These are phyloP conservation scores for Cyberlindnera samutprakarnensis DNA, from an alignment of 805 yeast genomes.

Conservation along the genomic window DNA sequence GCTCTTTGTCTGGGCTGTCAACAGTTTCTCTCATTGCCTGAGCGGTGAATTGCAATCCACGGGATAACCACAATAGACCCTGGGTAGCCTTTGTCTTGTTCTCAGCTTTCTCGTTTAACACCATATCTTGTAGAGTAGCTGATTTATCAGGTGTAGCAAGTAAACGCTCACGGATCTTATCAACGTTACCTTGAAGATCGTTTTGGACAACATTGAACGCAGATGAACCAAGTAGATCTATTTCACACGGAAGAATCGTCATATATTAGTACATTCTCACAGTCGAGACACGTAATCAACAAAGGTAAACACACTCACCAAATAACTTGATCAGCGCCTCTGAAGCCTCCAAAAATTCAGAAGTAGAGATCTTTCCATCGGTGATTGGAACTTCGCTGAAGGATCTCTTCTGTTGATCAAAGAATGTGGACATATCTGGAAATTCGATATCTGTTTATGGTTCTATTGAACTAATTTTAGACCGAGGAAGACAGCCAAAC, in stretches of 20 bases:
- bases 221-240: constrained; percentile 70
- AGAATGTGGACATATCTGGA: constrained; percentile 79
- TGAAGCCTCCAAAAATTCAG: constrained; percentile 74
- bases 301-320: constrained; percentile 33
- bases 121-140: constrained; percentile 69
- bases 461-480: no score
- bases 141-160: constrained; percentile 56
- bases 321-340: constrained; percentile 78
- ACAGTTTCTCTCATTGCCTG: constrained; percentile 79
- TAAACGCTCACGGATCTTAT: constrained; percentile 61
- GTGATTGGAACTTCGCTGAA: constrained; percentile 67
- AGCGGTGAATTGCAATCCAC: constrained; percentile 89
- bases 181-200: constrained; percentile 83
- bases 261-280: constrained; percentile 3
- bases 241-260: no score
- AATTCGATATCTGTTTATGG: no score
- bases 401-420: constrained; percentile 68
- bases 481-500: no score
- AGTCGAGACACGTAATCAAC: not conserved
- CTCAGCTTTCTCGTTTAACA: constrained; percentile 61
- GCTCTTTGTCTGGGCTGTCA: constrained; percentile 51
- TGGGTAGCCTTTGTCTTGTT: constrained; percentile 75
- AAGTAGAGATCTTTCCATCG: constrained; percentile 60
- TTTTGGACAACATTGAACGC: constrained; percentile 81
- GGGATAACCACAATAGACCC: constrained; percentile 78